phyloP scores from a whole-genome alignment of 306 rosid species.

The Canavalia gladiata region DNA sequence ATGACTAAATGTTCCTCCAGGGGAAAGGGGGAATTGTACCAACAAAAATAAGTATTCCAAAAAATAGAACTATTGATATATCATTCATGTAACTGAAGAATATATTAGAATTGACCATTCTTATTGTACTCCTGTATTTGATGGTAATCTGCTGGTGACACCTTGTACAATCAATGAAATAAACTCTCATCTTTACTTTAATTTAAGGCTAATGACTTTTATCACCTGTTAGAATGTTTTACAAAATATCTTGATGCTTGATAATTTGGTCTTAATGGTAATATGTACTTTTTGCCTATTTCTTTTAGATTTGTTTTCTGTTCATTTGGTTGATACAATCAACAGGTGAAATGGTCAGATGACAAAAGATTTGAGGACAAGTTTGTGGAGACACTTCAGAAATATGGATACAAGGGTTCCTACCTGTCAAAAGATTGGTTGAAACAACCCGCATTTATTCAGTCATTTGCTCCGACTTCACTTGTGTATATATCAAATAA shows the following conservation, averaged over 20 bases:
- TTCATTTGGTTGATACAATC: conserved; percentile 45
- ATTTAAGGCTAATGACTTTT: conserved; percentile 25
- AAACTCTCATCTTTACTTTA: conserved; percentile 20
- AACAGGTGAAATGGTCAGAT: conserved; percentile 83
- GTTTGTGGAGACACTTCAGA: conserved; percentile 83
- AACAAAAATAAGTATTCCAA: not conserved
- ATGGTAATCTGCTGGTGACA: conserved; percentile 2
- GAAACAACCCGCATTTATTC: conserved; percentile 84
- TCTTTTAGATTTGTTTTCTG: conserved; percentile 40
- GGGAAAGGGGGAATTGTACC: not conserved
- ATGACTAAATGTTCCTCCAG: conserved; percentile 12
- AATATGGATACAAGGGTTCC: conserved; percentile 87
- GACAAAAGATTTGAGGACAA: conserved; percentile 85
- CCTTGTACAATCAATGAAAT: conserved; percentile 7
- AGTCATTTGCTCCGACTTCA: conserved; percentile 95
- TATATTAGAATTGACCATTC: conserved; percentile 13
- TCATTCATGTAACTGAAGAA: not conserved
- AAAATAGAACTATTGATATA: not conserved
- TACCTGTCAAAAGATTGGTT: conserved; percentile 87
- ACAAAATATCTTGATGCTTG: conserved; percentile 27
- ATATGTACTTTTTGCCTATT: conserved; percentile 1
- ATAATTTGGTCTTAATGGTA: not conserved
- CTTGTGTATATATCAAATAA: conserved; percentile 73
- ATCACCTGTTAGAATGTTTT: conserved; percentile 17
- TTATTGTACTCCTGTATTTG: conserved; percentile 9